Percentiles rank a stretch among this genome's conserved stretches.
Evolutionary conservation across 1,139 yeast species (phyloP).

Genomic region (Suhomyces anneliseae): DNA sequence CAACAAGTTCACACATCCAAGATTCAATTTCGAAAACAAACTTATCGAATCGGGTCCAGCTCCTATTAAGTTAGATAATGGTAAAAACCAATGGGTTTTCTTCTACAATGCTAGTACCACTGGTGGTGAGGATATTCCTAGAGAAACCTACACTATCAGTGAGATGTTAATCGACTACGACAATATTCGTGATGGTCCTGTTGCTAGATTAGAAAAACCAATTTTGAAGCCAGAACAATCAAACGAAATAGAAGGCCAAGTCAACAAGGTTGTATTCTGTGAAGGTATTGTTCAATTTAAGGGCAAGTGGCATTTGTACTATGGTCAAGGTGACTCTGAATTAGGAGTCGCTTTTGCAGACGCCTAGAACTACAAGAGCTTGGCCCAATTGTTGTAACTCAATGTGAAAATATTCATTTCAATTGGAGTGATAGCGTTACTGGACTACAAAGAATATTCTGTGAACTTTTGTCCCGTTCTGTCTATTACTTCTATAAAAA

Average conservation of each 20-base stretch:
- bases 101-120: slow-evolving; percentile 44
- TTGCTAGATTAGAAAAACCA: slow-evolving; percentile 42
- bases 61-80: slow-evolving; percentile 37
- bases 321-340: slow-evolving; percentile 47
- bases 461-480: no score
- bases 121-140: slow-evolving; percentile 33
- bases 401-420: no score
- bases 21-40: slow-evolving; percentile 35
- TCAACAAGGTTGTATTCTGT: slow-evolving; percentile 45
- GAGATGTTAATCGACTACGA: slow-evolving; percentile 48
- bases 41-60: slow-evolving; percentile 48
- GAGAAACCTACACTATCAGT: slow-evolving; percentile 37
- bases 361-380: not conserved
- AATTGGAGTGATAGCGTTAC: no score
- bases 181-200: slow-evolving; percentile 34
- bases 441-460: no score
- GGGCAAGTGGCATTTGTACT: slow-evolving; percentile 45
- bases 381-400: no score
- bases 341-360: slow-evolving; percentile 44
- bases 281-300: slow-evolving; percentile 47
- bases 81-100: slow-evolving; percentile 37
- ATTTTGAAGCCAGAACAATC: slow-evolving; percentile 35
- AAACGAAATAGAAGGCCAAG: slow-evolving; percentile 46
- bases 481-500: no score
- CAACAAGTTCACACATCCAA: slow-evolving; percentile 32